phyloP scores from a whole-genome alignment of 805 yeast genomes.

The Teunomyces tritomae region DNA sequence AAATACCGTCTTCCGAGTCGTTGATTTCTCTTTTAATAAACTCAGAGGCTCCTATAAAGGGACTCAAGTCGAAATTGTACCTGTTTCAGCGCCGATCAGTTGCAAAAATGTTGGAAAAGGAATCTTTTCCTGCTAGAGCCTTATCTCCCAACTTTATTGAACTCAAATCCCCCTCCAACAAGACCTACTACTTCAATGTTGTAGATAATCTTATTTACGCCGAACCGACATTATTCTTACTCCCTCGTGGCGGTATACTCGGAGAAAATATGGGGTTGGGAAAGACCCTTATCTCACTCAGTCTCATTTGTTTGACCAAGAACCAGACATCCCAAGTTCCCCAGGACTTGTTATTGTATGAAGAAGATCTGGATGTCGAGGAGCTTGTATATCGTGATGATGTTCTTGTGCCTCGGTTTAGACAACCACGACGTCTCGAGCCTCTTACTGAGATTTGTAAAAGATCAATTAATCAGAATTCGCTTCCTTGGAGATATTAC shows the following conservation, averaged over 20 bases:
- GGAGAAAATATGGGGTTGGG: slow-evolving; percentile 74
- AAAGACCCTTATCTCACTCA: slow-evolving; percentile 58
- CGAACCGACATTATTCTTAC: slow-evolving; percentile 40
- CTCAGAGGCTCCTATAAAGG: slow-evolving; percentile 18
- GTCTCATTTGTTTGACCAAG: slow-evolving; percentile 54
- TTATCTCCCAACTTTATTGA: slow-evolving; percentile 35
- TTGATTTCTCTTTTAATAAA: background rate
- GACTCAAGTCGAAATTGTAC: slow-evolving; percentile 51
- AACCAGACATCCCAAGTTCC: slow-evolving; percentile 50
- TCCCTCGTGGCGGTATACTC: slow-evolving; percentile 60
- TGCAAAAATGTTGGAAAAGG: slow-evolving; percentile 57
- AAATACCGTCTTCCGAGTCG: background rate
- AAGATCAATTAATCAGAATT: slow-evolving; percentile 39
- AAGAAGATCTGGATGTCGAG: background rate
- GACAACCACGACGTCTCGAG: background rate
- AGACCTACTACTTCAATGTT: slow-evolving; percentile 36
- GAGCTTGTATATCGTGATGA: background rate
- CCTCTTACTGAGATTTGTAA: slow-evolving; percentile 42
- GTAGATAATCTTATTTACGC: slow-evolving; percentile 23
- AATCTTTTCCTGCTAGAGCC: slow-evolving; percentile 30
- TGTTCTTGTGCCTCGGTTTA: background rate
- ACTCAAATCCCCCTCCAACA: slow-evolving; percentile 17
- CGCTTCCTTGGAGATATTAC: slow-evolving; percentile 59
- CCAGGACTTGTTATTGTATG: slow-evolving; percentile 18
- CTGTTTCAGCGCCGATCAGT: slow-evolving; percentile 61